Base-by-base conservation (phyloP, 1,284 basidiomycete species). In the Termitomyces sp. region DNA sequence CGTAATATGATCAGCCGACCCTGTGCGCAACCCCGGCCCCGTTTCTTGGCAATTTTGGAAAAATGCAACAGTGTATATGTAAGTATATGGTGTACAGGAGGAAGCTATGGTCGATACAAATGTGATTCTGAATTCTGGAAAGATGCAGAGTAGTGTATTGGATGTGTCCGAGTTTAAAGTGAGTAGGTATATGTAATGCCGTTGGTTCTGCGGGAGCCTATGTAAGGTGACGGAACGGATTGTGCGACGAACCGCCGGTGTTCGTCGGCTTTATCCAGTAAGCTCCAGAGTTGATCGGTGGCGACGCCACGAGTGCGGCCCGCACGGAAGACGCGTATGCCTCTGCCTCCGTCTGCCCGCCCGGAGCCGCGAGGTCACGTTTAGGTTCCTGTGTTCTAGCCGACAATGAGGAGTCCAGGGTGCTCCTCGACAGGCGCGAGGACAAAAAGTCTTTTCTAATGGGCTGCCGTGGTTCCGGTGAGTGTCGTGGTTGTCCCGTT, bases 391-490 rank as follows among this genome's bases (percentile, higher is more conserved):
- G 60, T 48, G 53, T 60, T 44, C 56, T 54, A 49, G 61, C 43
- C 46, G 60, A 65, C 44, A 64, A 54, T 45, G 69, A 71, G 24
- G 65, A 72, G 19, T 63, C 65, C 45, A 66, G 53, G 49, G 74
- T 77, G 49, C 71, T 74, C n/a, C 59, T 49, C 7, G 70, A 69
- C 26, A 63, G 57, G 50, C 64, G 61, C 31, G 67, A 67, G 28
- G 65, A 56, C 19, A 66, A 58, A 28, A 57, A 59, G 40, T 66
- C 58, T 59, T 62, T 62, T 59, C 72, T 77, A 55, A 87, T 73
- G 28, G 86, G 85, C 66, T 84, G 79, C n/a, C 84, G 75, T 18
- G 84, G 79, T 60, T 87, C 83, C 3, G 86, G 81, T 31, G 70
- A 75, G 21, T 72, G 71, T 30, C 79, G 75, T 46, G 80, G 80